Conservation (phyloP, 257 asterid species). For the Solanum etuberosum region DNA sequence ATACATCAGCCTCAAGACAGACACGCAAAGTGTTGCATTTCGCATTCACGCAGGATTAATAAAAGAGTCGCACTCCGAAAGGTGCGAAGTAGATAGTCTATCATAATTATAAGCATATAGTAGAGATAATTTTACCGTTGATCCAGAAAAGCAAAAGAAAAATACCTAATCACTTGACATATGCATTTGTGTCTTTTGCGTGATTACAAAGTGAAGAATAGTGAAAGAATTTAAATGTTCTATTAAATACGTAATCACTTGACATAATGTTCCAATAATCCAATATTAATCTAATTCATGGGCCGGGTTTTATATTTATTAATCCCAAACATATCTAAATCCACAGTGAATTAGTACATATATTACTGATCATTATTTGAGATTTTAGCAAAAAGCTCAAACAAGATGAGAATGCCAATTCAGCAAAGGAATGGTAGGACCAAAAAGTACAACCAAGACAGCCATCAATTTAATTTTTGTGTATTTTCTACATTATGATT, state of each 20-base stretch:
- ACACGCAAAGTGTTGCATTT: too few species aligned
- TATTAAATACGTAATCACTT: not conserved
- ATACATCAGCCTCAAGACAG: too few species aligned
- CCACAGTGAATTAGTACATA: not conserved
- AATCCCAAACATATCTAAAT: not conserved
- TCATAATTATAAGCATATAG: too few species aligned
- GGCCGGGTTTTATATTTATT: not conserved
- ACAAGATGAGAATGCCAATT: not conserved
- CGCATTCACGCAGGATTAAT: accelerated
- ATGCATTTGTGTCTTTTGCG: not conserved
- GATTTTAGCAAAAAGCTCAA: not conserved
- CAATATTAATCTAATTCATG: not conserved
- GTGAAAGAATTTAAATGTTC: not conserved
- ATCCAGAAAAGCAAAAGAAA: not conserved
- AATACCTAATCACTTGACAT: too few species aligned
- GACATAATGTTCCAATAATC: not conserved
- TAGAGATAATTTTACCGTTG: too few species aligned
- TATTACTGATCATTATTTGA: not conserved
- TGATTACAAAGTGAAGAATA: not conserved
- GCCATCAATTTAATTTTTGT: not conserved
- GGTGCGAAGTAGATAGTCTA: too few species aligned
- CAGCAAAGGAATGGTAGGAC: not conserved
- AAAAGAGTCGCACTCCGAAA: not conserved
- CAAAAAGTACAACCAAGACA: not conserved
- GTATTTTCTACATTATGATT: not conserved